Conservation (phyloP, 78 protist species). For the Dictyostelium purpureum region DNA sequence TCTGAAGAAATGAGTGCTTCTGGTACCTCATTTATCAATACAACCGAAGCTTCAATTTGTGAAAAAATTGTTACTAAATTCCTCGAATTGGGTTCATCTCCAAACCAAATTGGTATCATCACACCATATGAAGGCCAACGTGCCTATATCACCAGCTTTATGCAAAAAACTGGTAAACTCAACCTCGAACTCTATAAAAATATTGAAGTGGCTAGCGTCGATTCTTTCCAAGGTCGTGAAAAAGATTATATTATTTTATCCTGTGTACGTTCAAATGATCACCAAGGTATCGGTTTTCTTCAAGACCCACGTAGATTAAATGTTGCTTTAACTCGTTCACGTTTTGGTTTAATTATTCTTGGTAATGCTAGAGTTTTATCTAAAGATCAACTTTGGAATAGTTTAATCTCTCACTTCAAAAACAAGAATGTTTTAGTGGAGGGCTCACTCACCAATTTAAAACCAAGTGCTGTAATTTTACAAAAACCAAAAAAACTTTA, state of each 20-base stretch:
- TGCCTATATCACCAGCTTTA: conserved; percentile 91
- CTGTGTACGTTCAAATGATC: conserved; percentile 98
- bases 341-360: conserved; percentile 96
- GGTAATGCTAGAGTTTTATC: conserved; percentile 98
- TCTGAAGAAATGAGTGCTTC: conserved; percentile 97
- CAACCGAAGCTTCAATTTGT: conserved; percentile 97
- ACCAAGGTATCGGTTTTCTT: conserved; percentile 99
- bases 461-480: conserved; percentile 38
- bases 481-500: conserved; percentile 76
- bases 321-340: conserved; percentile 99
- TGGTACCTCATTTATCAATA: conserved; percentile 99
- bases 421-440: conserved; percentile 92
- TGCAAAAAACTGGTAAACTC: conserved; percentile 93
- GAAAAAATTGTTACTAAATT: conserved; percentile 95
- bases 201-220: conserved; percentile 97
- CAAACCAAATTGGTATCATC: conserved; percentile 98
- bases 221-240: conserved; percentile 99
- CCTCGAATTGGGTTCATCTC: conserved; percentile 90
- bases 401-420: conserved; percentile 95
- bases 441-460: conserved; percentile 93
- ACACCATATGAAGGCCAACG: conserved; percentile 99
- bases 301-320: conserved; percentile 99
- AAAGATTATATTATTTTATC: conserved; percentile 99
- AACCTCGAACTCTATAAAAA: conserved; percentile 88
- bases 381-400: conserved; percentile 97